Percentiles rank a stretch among this genome's conserved stretches.
Conservation (phyloP, 371 early-diverging fungal species). For the Catenaria anguillulae region DNA sequence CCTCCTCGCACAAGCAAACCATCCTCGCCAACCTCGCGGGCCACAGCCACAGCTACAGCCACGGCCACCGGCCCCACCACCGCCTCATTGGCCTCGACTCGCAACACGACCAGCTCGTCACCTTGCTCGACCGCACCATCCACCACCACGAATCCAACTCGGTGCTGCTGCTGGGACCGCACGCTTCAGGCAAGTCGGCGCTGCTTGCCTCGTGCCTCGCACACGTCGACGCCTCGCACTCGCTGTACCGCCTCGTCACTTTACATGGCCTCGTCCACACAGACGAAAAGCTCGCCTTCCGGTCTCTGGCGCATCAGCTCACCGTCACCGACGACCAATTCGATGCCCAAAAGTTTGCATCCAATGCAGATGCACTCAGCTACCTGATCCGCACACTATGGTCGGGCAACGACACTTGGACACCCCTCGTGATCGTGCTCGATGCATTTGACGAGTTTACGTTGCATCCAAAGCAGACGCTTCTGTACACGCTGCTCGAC, state of each 20-base stretch:
- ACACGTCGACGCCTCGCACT: too few relatives aligned
- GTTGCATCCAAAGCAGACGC: conserved; percentile 68
- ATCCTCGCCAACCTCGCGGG: too few relatives aligned
- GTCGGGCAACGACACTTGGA: background rate
- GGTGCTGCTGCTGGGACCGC: conserved; percentile 51
- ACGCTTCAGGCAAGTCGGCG: conserved; percentile 55
- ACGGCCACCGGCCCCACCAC: too few relatives aligned
- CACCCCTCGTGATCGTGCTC: conserved; percentile 63
- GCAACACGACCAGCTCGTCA: conserved; percentile 24
- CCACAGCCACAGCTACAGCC: too few relatives aligned
- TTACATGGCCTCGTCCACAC: conserved; percentile 70
- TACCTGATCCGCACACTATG: background rate
- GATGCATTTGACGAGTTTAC: conserved; percentile 86
- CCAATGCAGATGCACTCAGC: background rate
- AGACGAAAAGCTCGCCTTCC: conserved; percentile 61
- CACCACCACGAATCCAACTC: conserved; percentile 58
- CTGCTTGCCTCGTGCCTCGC: too few relatives aligned
- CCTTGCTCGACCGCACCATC: conserved; percentile 42
- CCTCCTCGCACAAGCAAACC: too few relatives aligned
- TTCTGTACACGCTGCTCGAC: conserved; percentile 87
- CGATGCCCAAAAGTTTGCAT: conserved; percentile 10
- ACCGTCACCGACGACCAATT: conserved; percentile 16
- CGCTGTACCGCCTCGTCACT: conserved; percentile 47
- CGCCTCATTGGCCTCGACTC: too few relatives aligned
- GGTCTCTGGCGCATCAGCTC: conserved; percentile 67